Conservation (phyloP, 78 protist species). For the Polysphondylium violaceum region DNA sequence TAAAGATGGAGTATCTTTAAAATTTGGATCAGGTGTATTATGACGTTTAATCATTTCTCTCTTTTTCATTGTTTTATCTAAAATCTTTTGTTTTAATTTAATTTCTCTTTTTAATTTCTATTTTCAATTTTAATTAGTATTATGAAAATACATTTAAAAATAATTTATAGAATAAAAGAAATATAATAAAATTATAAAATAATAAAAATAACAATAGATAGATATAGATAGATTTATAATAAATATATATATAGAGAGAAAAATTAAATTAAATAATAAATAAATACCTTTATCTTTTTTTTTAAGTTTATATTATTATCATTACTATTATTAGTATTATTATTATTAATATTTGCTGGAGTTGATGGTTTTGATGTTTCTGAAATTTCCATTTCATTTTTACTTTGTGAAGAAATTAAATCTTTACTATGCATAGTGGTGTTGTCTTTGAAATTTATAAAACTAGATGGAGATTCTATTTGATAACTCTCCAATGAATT, state of each 20-base stretch:
- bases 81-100: slow-evolving; percentile 56
- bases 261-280: no score
- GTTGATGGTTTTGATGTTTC: neutral
- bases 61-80: slow-evolving; percentile 35
- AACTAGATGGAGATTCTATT: no score
- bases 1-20: neutral
- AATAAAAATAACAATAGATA: neutral
- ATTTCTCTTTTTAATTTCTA: slow-evolving; percentile 65
- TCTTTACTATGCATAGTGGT: neutral
- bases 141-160: neutral
- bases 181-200: neutral
- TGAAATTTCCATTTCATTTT: no score
- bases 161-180: neutral
- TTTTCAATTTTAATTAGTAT: neutral
- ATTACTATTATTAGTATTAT: neutral
- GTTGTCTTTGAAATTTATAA: no score
- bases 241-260: no score
- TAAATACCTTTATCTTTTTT: slow-evolving; percentile 12
- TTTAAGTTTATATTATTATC: slow-evolving; percentile 19
- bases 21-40: neutral
- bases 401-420: neutral
- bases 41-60: neutral
- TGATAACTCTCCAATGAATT: neutral
- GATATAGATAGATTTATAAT: no score
- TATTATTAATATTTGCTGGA: neutral